A percentile compares a stretch with the other conserved stretches of the same genome.
Evolutionary conservation across 176 grass and related monocot species (phyloP).

Genomic region (Eleusine coracana): DNA sequence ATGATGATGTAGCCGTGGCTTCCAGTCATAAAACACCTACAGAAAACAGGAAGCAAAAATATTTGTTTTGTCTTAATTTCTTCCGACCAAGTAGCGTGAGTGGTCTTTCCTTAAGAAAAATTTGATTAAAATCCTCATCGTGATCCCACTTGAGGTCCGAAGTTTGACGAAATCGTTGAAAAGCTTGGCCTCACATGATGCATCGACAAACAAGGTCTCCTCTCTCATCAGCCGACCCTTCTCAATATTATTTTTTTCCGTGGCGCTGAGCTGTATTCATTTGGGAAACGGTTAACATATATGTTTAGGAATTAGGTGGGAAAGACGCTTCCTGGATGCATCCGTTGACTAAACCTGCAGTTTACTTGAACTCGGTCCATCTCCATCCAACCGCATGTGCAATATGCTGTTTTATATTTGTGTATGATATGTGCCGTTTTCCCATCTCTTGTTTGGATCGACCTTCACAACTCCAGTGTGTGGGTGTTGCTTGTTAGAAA

Average conservation of each 20-base stretch:
- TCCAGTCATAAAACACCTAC: slow-evolving; percentile 69
- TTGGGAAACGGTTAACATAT: slow-evolving; percentile 11
- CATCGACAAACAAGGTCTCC: slow-evolving; percentile 34
- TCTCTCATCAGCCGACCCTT: slow-evolving; percentile 15
- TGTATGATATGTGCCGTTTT: neutral
- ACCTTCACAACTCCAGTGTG: neutral
- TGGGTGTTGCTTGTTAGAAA: slow-evolving; percentile 8
- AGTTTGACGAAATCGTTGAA: slow-evolving; percentile 70
- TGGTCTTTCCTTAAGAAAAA: slow-evolving; percentile 61
- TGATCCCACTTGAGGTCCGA: slow-evolving; percentile 47
- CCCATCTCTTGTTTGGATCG: neutral
- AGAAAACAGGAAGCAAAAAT: slow-evolving; percentile 1
- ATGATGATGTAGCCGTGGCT: slow-evolving; percentile 40
- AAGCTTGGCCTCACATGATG: slow-evolving; percentile 46
- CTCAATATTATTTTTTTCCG: neutral
- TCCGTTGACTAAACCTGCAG: slow-evolving; percentile 53
- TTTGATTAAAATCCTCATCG: slow-evolving; percentile 37
- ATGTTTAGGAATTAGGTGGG: slow-evolving; percentile 53
- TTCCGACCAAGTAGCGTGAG: neutral
- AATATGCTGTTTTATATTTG: slow-evolving; percentile 27
- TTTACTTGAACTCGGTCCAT: slow-evolving; percentile 40
- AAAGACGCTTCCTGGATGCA: slow-evolving; percentile 51
- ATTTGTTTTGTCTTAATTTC: slow-evolving; percentile 40
- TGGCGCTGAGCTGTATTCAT: slow-evolving; percentile 43
- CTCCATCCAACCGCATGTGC: slow-evolving; percentile 30